Evolutionary conservation across 2,329 filamentous ascomycete species (phyloP), one percentile per base, ranked within the genome.

Genomic region (Sclerotinia subarctica): DNA sequence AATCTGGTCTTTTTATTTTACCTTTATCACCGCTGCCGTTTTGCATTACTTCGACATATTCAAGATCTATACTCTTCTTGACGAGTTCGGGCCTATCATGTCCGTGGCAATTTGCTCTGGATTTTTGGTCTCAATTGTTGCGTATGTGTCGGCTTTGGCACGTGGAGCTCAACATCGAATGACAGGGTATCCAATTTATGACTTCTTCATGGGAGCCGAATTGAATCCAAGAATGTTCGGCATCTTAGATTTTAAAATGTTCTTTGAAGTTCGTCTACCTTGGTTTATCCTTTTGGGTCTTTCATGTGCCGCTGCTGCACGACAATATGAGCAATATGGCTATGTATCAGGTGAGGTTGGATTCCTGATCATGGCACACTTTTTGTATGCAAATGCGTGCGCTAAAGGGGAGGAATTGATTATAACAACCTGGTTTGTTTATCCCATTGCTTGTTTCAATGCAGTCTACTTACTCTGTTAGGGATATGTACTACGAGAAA

Each of bases 401-500:
- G 88, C 90, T 74, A 97, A 97, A 82, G 94, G 91, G 59, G 93
- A 97, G 80, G 92, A 97, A 80, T 86, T 93, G 77, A 97, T 97
- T 79, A 86, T 93, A 69, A 91, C 91, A 11, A 95, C 92, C 62
- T 97, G 93, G 88, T 87, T 78, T 75, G 69, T 56, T 10, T 8
- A 54, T 17, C 46, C 24, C 32, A 19, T 7, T 11, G 7, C 32
- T 6, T 6, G 17, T 19, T 46, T n/a, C 11, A 35, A 29, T 15
- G 19, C 42, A n/a, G 6, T 29, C 15, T 54, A 56, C 38, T 67
- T n/a, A 67, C 38, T 70, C 32, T 24, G 17, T 29, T 57, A 35
- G n/a, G 90, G 93, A 97, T 76, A 96, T 97, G 90, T 96, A 96
- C 83, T 94, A 93, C 75, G 93, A 96, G 83, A 96, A 96, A 81